Base-by-base conservation (phyloP, 129 eudicot genomes). In the Tanacetum coccineum region DNA sequence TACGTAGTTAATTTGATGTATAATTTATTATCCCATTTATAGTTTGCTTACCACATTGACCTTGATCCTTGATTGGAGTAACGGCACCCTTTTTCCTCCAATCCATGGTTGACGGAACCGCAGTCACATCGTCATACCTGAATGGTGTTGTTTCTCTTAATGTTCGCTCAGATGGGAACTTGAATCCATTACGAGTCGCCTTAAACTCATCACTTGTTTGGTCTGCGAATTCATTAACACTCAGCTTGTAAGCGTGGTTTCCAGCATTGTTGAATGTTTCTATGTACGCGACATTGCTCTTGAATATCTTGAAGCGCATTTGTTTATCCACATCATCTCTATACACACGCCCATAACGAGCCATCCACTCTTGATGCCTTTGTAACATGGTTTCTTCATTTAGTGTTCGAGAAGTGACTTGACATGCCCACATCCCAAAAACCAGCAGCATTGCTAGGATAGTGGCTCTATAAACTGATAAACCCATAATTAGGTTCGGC, bases 361-460 rank as follows among this genome's bases (percentile, higher is more conserved):
- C n/a, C 74, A 79, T 82, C 84, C 84, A 79, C n/a, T 36, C 54
- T 48, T 79, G 59, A 46, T n/a, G 75, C 79, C 68, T 72, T 70
- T 75, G 78, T 2, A 13, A 52, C 76, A 78, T 51, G 66, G 74
- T 66, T n/a, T 57, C 66, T 14, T 82, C 71, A 9, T 32, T 62
- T 39, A 72, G 47, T 2, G 28, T 4, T 1, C 81, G 79, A 14
- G 79, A 61, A 9, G 79, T 32, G 60, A 70, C 73, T 2, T 48
- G 19, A n/a, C 69, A 63, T n/a, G n/a, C 76, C 71, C 62, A 74
- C 50, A 81, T 70, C n/a, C 28, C 55, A 13, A 74, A 45, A 20
- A 78, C 61, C 10, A 78, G n/a, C 56, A 73, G 30, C 1, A 15
- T 9, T n/a, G 46, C 22, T 25, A 54, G n/a, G 4, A 54, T 9